A percentile compares a stretch with the other conserved stretches of the same genome.
Conservation (phyloP, 371 early-diverging fungal species). For the Mortierella sp. region DNA sequence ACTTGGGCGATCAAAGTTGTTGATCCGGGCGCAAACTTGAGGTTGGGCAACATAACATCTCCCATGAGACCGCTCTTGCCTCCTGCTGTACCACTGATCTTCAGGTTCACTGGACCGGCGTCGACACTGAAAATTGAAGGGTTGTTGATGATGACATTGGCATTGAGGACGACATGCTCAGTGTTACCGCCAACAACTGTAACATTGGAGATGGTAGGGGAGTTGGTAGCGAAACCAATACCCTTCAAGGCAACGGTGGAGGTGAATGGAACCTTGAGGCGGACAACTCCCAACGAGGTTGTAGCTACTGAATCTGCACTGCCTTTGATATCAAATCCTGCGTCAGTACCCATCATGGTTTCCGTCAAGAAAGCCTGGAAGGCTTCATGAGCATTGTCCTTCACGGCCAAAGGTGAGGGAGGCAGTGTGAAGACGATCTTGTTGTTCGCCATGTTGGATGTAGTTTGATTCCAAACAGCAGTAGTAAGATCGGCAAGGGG, state of each 20-base stretch:
- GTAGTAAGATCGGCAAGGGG: constrained; percentile 57
- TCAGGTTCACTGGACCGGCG: constrained; percentile 60
- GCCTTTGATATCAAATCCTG: constrained; percentile 60
- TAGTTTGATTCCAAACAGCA: constrained; percentile 57
- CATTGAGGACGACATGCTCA: constrained; percentile 54
- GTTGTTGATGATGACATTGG: constrained; percentile 60
- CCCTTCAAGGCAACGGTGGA: constrained; percentile 61
- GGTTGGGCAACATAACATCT: constrained; percentile 53
- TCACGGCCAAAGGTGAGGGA: constrained; percentile 53
- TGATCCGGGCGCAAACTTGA: constrained; percentile 58
- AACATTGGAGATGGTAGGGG: constrained; percentile 57
- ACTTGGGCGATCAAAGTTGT: constrained; percentile 55
- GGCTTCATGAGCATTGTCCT: constrained; percentile 53
- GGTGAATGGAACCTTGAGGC: constrained; percentile 60
- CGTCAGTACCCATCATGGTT: constrained; percentile 54
- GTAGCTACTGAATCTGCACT: constrained; percentile 56
- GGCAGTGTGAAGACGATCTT: constrained; percentile 51
- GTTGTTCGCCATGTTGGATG: constrained; percentile 56
- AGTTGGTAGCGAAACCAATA: constrained; percentile 59
- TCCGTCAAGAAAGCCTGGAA: constrained; percentile 59
- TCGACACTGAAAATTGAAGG: constrained; percentile 64
- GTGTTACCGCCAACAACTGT: constrained; percentile 60
- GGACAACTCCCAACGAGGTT: constrained; percentile 62
- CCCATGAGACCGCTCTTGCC: constrained; percentile 53
- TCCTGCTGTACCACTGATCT: constrained; percentile 55